phyloP scores from a whole-genome alignment of 208 protist genomes.

The Crithidia acanthocephali region DNA sequence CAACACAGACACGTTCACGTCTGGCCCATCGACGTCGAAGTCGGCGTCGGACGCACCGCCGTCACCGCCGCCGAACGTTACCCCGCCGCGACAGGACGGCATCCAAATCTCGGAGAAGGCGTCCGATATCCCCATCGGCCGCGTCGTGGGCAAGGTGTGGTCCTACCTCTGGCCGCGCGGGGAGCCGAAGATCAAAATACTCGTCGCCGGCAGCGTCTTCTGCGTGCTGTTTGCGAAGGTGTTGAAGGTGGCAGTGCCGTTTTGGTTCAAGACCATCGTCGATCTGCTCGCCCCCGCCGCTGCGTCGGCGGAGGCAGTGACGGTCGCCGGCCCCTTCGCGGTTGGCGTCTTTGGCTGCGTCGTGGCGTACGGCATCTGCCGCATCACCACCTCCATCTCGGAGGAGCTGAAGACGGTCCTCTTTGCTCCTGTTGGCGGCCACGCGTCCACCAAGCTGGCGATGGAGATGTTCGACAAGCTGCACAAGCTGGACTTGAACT shows the following conservation, averaged over 20 bases:
- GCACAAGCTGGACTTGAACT: conserved; percentile 86
- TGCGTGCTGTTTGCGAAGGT: conserved; percentile 85
- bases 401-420: conserved; percentile 92
- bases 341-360: conserved; percentile 86
- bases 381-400: conserved; percentile 69
- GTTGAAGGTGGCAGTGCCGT: conserved; percentile 88
- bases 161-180: conserved; percentile 84
- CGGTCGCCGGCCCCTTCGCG: conserved; percentile 51
- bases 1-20: neutral
- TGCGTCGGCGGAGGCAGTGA: conserved; percentile 36
- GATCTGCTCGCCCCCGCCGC: conserved; percentile 71
- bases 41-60: neutral
- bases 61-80: neutral
- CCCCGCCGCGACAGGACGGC: conserved; percentile 40
- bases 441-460: conserved; percentile 81
- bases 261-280: conserved; percentile 92
- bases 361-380: conserved; percentile 85
- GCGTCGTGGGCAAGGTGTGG: conserved; percentile 79
- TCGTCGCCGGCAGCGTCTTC: conserved; percentile 77
- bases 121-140: conserved; percentile 68
- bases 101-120: conserved; percentile 48
- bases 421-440: conserved; percentile 89
- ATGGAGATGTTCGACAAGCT: conserved; percentile 92
- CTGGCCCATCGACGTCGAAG: neutral
- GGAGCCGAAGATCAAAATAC: conserved; percentile 56